Evolutionary conservation across 148 eudicot species (phyloP).

Genomic region (Linanthus parryae): DNA sequence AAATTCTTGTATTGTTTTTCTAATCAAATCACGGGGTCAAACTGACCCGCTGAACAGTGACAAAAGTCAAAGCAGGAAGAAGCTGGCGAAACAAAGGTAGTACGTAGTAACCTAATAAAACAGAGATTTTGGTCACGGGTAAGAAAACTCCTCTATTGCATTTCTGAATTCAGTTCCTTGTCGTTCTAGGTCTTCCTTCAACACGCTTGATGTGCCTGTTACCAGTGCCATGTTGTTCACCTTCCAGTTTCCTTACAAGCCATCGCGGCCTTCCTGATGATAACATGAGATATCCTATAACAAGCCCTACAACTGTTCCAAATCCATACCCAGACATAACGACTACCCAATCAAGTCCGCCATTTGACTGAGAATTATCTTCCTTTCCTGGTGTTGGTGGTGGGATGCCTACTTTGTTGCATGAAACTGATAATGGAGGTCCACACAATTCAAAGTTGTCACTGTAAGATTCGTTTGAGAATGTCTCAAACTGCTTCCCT

Average conservation of each 20-base stretch:
- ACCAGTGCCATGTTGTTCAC: background rate
- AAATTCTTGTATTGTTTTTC: too few species aligned
- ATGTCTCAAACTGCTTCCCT: slow-evolving; percentile 13
- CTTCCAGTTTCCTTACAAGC: slow-evolving; percentile 5
- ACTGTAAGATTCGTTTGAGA: slow-evolving; percentile 9
- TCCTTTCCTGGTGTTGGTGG: background rate
- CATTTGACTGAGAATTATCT: background rate
- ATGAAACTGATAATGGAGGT: slow-evolving; percentile 9
- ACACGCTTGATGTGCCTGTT: too few species aligned
- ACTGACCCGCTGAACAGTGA: too few species aligned
- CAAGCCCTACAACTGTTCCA: slow-evolving; percentile 15
- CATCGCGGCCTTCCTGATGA: slow-evolving; percentile 14
- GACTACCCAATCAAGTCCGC: slow-evolving; percentile 12
- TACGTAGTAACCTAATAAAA: too few species aligned
- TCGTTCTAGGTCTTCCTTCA: too few species aligned
- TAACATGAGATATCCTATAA: slow-evolving; percentile 12
- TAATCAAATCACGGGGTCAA: too few species aligned
- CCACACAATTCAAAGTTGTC: slow-evolving; percentile 29
- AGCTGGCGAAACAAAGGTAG: too few species aligned
- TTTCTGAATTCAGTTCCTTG: too few species aligned
- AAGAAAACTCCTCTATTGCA: too few species aligned
- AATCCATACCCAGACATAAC: slow-evolving; percentile 16
- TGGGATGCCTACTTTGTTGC: background rate
- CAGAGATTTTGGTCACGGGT: too few species aligned
- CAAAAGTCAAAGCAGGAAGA: too few species aligned